Evolutionary conservation across 345 rosid species (phyloP).

Genomic region (Populus ilicifolia): DNA sequence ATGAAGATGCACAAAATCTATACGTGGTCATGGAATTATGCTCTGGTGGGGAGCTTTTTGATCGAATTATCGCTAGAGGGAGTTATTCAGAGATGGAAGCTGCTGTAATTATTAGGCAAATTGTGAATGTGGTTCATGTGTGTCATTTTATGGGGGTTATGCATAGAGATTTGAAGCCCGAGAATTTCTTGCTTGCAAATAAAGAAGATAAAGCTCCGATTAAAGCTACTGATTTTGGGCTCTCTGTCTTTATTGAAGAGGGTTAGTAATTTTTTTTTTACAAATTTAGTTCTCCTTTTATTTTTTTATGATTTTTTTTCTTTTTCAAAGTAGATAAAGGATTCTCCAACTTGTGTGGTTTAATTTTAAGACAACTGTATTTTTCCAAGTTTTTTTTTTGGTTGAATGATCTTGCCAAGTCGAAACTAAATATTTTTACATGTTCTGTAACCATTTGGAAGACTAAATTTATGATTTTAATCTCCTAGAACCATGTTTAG

Average conservation of each 20-base stretch:
- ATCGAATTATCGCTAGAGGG: conserved; percentile 23
- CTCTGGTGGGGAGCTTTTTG: conserved; percentile 37
- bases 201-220: conserved; percentile 13
- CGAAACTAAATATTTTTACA: neutral
- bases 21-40: conserved; percentile 32
- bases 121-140: conserved; percentile 32
- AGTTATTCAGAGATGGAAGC: conserved; percentile 27
- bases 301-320: neutral
- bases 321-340: neutral
- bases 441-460: neutral
- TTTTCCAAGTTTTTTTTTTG: neutral
- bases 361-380: neutral
- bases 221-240: conserved; percentile 33
- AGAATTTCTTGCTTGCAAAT: conserved; percentile 26
- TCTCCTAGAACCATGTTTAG: neutral
- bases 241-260: conserved; percentile 34
- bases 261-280: conserved; percentile 2
- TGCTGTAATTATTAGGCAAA: conserved; percentile 15
- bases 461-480: neutral
- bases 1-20: conserved; percentile 22
- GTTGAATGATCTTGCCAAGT: neutral
- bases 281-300: neutral
- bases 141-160: conserved; percentile 37
- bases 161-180: conserved; percentile 37
- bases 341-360: neutral